These are phyloP conservation scores for Crithidia acanthocephali DNA, from an alignment of 208 protist genomes.

Conservation along the genomic window DNA sequence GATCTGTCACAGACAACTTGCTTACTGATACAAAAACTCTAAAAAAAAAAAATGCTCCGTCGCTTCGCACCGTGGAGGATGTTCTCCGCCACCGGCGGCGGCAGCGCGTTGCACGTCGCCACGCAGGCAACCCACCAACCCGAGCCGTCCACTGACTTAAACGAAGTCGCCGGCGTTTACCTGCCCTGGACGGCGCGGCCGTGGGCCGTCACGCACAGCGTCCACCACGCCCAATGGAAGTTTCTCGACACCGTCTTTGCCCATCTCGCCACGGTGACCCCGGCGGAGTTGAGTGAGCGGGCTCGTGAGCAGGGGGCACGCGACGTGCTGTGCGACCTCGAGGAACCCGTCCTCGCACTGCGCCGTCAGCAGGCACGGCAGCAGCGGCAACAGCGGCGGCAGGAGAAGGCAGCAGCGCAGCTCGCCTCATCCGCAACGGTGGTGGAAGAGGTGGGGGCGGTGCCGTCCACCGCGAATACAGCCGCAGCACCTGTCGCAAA, in stretches of 20 bases:
- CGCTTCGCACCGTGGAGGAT: neutral
- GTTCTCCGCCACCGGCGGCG: constrained; percentile 8
- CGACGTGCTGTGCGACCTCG: constrained; percentile 57
- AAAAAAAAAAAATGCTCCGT: constrained; percentile 20
- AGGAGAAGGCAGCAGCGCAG: constrained; percentile 8
- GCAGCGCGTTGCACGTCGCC: neutral
- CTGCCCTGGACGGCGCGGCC: constrained; percentile 77
- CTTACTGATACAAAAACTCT: no score
- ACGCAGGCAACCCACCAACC: neutral
- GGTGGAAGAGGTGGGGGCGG: neutral
- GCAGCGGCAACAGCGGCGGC: constrained; percentile 7
- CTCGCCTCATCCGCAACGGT: neutral
- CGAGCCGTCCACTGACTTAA: neutral
- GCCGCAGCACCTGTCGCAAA: no score
- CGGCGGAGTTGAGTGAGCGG: constrained; percentile 40
- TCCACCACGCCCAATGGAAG: constrained; percentile 53
- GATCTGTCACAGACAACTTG: no score
- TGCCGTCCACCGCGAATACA: neutral
- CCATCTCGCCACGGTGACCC: constrained; percentile 42
- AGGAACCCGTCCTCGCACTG: constrained; percentile 49
- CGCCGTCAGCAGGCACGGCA: constrained; percentile 20
- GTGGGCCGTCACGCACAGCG: constrained; percentile 50
- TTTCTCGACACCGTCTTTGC: constrained; percentile 60
- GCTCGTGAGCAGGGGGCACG: constrained; percentile 45
- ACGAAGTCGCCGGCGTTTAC: constrained; percentile 24